Percentiles rank a stretch among this genome's conserved stretches.
Conservation (phyloP, 805 yeast species). For the Lachancea nothofagi region DNA sequence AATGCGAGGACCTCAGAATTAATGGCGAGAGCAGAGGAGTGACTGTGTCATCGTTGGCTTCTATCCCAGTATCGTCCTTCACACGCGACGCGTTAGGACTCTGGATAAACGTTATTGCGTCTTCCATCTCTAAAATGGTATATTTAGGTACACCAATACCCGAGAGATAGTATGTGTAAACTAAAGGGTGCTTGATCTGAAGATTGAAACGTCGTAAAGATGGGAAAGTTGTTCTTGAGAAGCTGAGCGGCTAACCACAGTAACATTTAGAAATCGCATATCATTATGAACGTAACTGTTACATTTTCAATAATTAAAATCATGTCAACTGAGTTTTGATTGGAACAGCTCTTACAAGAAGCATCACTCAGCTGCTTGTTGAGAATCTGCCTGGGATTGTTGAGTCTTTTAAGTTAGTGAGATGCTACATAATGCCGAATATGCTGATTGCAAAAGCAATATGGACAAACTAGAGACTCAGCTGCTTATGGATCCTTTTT, state of each 20-base stretch:
- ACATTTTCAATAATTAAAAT: too few relatives aligned
- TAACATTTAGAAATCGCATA: not conserved
- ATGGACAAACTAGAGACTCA: not conserved
- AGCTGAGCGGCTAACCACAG: constrained; percentile 1
- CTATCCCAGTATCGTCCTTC: not conserved
- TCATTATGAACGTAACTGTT: too few relatives aligned
- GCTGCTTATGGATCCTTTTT: constrained; percentile 2
- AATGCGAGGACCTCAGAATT: not conserved
- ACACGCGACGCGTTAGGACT: not conserved
- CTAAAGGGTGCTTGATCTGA: too few relatives aligned
- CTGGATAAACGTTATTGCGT: constrained; percentile 3
- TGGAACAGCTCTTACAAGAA: too few relatives aligned
- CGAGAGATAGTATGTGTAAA: too few relatives aligned
- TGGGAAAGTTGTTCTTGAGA: too few relatives aligned
- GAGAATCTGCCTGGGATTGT: too few relatives aligned
- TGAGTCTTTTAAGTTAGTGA: not conserved
- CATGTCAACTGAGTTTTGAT: too few relatives aligned
- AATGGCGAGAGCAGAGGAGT: not conserved
- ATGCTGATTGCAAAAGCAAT: not conserved
- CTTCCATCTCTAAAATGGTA: not conserved
- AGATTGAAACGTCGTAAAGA: too few relatives aligned
- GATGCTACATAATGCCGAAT: not conserved
- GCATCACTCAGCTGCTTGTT: too few relatives aligned
- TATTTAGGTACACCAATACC: too few relatives aligned
- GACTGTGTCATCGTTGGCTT: constrained; percentile 1